Evolutionary conservation across 345 rosid genomes (phyloP).

Genomic region (Eutrema heterophyllum): DNA sequence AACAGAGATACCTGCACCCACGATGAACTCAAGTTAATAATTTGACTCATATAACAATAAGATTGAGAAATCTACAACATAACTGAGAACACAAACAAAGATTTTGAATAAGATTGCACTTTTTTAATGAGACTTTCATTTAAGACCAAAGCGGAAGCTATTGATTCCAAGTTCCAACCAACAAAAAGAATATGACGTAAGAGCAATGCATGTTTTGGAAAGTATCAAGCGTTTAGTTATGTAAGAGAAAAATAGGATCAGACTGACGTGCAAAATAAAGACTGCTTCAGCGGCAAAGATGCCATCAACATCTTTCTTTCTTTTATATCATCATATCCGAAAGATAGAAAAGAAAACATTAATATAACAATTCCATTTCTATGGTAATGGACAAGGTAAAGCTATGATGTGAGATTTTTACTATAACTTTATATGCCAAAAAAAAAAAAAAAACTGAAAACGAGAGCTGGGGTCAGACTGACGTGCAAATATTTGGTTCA

Average conservation of each 20-base stretch:
- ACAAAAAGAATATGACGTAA: background rate
- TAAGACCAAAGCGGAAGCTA: background rate
- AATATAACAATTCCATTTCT: background rate
- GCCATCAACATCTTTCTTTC: slow-evolving; percentile 10
- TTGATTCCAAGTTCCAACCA: background rate
- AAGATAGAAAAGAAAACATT: background rate
- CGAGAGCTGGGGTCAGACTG: slow-evolving; percentile 49
- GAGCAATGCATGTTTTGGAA: background rate
- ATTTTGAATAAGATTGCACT: background rate
- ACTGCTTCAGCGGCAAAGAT: slow-evolving; percentile 22
- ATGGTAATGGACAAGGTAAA: background rate
- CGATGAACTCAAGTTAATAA: background rate
- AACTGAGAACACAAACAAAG: background rate
- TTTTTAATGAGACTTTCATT: background rate
- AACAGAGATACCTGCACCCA: slow-evolving; percentile 55
- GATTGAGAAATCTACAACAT: background rate
- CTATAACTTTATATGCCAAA: background rate
- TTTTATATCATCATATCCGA: slow-evolving; percentile 24
- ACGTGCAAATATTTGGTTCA: slow-evolving; percentile 57
- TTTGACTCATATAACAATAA: background rate
- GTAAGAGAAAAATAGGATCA: slow-evolving; percentile 22
- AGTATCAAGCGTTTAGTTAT: background rate
- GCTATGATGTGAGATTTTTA: background rate
- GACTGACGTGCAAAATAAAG: slow-evolving; percentile 43
- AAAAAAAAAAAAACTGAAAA: background rate